phyloP scores from a whole-genome alignment of 768 basidiomycete genomes.

The Gymnopilus dilepis region DNA sequence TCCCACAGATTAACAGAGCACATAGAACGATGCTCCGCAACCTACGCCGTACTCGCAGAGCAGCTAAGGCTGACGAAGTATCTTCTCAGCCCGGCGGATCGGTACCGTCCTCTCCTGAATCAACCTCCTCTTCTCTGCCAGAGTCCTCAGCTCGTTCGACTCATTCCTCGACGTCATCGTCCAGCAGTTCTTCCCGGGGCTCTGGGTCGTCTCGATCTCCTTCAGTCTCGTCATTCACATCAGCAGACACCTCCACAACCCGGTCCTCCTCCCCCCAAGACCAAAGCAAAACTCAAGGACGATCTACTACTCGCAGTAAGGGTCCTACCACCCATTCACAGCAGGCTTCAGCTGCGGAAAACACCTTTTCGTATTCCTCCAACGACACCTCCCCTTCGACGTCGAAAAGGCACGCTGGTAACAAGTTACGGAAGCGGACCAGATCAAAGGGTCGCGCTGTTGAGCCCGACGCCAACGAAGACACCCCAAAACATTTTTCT shows the following conservation, averaged over 20 bases:
- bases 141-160: conserved; percentile 14
- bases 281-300: conserved; percentile 13
- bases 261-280: conserved; percentile 19
- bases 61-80: conserved; percentile 10
- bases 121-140: conserved; percentile 13
- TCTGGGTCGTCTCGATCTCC: conserved; percentile 15
- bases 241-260: conserved; percentile 12
- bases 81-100: not conserved
- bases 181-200: conserved; percentile 13
- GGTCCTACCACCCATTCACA: conserved; percentile 8
- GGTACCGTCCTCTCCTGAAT: conserved; percentile 18
- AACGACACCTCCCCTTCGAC: conserved; percentile 8
- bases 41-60: conserved; percentile 27
- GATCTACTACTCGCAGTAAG: conserved; percentile 12
- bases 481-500: conserved; percentile 22
- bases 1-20: conserved; percentile 51
- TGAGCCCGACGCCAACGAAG: conserved; percentile 19
- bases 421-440: conserved; percentile 32
- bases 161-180: conserved; percentile 17
- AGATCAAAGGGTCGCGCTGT: conserved; percentile 18
- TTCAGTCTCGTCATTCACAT: conserved; percentile 14
- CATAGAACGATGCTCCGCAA: conserved; percentile 54
- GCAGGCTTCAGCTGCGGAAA: conserved; percentile 10
- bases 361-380: not conserved
- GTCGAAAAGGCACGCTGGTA: conserved; percentile 24